Conservation (phyloP, 768 basidiomycete species). For the Mycena pura region DNA sequence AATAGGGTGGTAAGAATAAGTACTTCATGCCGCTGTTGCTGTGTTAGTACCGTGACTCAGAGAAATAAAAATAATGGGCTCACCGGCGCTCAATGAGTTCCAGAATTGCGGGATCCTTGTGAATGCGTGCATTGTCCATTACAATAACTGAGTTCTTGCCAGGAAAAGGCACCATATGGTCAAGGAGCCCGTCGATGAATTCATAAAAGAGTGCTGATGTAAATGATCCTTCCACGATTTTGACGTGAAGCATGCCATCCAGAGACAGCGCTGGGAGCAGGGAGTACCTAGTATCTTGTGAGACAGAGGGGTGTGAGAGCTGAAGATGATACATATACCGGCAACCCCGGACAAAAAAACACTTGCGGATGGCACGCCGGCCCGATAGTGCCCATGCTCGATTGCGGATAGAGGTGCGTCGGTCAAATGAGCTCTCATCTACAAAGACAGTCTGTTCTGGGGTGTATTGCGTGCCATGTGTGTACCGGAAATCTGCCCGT, state of each 20-base stretch:
- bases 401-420: conserved; percentile 26
- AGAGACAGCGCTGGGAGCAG: conserved; percentile 43
- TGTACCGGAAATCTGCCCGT: not conserved
- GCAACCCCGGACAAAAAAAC: conserved; percentile 37
- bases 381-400: conserved; percentile 37
- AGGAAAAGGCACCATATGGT: conserved; percentile 46
- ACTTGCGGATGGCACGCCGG: conserved; percentile 24
- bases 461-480: conserved; percentile 20
- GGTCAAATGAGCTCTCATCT: conserved; percentile 43
- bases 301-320: not conserved
- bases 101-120: conserved; percentile 35
- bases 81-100: conserved; percentile 40
- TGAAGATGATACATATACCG: conserved; percentile 21
- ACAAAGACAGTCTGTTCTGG: conserved; percentile 40
- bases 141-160: conserved; percentile 42
- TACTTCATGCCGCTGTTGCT: conserved; percentile 24
- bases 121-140: conserved; percentile 46
- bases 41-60: too few relatives aligned
- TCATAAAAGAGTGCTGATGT: conserved; percentile 32
- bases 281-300: conserved; percentile 34
- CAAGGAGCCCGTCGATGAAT: conserved; percentile 42
- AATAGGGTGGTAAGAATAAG: conserved; percentile 43
- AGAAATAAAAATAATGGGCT: not conserved
- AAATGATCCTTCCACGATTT: conserved; percentile 38
- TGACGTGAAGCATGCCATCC: conserved; percentile 40